phyloP scores from a whole-genome alignment of 352 stramenopile genomes.

The Hyaloperonospora brassicae region DNA sequence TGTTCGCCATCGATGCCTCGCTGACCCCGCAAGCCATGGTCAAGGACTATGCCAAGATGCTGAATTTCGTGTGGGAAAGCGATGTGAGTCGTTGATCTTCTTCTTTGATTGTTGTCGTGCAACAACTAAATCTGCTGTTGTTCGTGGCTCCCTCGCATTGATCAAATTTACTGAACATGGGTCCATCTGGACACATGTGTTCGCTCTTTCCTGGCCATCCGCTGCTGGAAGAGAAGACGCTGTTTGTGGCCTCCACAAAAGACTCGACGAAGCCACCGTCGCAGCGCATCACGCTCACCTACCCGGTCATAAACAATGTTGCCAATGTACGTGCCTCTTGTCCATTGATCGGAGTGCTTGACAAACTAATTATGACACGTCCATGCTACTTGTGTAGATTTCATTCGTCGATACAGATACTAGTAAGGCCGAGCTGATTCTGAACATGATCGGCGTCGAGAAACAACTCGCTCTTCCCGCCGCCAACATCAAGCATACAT shows the following conservation, averaged over 20 bases:
- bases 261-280: conserved; percentile 97
- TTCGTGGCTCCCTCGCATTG: conserved; percentile 80
- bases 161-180: conserved; percentile 94
- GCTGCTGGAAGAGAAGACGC: conserved; percentile 80
- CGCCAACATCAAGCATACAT: conserved; percentile 52
- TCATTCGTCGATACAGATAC: conserved; percentile 87
- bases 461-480: conserved; percentile 58
- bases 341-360: conserved; percentile 30
- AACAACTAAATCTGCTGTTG: conserved; percentile 4
- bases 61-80: conserved; percentile 49
- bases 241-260: conserved; percentile 90
- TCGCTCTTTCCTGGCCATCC: conserved; percentile 94
- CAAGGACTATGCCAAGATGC: conserved; percentile 66
- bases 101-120: background rate
- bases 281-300: conserved; percentile 95
- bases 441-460: conserved; percentile 66
- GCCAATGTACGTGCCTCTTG: too few relatives aligned
- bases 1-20: conserved; percentile 89
- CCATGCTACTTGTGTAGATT: conserved; percentile 38
- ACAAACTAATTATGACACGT: background rate
- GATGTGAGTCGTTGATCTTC: conserved; percentile 35
- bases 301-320: conserved; percentile 91
- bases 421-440: conserved; percentile 84
- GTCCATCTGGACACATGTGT: conserved; percentile 97
- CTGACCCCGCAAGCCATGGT: conserved; percentile 53